Evolutionary conservation across 192 early-diverging fungal species (phyloP).

Genomic region (Coemansia sp.): DNA sequence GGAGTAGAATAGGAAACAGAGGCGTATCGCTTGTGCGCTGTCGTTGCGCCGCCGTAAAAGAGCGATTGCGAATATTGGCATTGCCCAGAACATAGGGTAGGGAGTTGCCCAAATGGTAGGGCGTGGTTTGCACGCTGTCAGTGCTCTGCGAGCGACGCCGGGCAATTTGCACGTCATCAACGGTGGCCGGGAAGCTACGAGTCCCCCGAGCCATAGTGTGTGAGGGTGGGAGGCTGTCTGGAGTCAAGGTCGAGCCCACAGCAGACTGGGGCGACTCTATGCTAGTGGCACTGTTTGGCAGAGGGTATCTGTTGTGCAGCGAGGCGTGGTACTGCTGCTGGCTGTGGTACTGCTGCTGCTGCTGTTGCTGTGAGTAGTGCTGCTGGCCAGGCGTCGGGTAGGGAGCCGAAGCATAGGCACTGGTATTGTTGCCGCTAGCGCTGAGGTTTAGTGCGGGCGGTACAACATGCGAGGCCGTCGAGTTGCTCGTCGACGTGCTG

Average conservation of each 20-base stretch:
- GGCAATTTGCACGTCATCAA: conserved; percentile 33
- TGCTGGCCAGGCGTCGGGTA: conserved; percentile 11
- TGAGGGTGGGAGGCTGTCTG: conserved; percentile 25
- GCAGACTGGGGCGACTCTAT: conserved; percentile 14
- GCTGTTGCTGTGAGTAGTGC: conserved; percentile 10
- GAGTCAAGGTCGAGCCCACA: conserved; percentile 20
- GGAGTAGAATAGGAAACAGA: conserved; percentile 48
- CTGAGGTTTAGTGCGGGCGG: conserved; percentile 23
- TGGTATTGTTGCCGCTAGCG: not conserved
- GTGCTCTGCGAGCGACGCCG: conserved; percentile 52
- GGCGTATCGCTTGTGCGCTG: conserved; percentile 54
- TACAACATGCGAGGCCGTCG: conserved; percentile 29
- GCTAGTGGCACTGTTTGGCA: conserved; percentile 6
- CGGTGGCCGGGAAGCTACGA: conserved; percentile 41
- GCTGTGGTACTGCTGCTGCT: conserved; percentile 12
- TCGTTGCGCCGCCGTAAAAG: conserved; percentile 38
- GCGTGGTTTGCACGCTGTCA: conserved; percentile 20
- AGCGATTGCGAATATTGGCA: conserved; percentile 50
- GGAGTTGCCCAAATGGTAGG: conserved; percentile 13
- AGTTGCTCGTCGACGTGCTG: conserved; percentile 34
- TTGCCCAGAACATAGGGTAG: conserved; percentile 44
- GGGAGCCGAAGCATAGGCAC: conserved; percentile 9
- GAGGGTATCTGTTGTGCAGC: conserved; percentile 16
- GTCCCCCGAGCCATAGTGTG: conserved; percentile 19
- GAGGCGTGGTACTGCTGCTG: conserved; percentile 15